These are phyloP conservation scores for Pythium aristosporum DNA, from an alignment of 352 stramenopile species.

Conservation along the genomic window DNA sequence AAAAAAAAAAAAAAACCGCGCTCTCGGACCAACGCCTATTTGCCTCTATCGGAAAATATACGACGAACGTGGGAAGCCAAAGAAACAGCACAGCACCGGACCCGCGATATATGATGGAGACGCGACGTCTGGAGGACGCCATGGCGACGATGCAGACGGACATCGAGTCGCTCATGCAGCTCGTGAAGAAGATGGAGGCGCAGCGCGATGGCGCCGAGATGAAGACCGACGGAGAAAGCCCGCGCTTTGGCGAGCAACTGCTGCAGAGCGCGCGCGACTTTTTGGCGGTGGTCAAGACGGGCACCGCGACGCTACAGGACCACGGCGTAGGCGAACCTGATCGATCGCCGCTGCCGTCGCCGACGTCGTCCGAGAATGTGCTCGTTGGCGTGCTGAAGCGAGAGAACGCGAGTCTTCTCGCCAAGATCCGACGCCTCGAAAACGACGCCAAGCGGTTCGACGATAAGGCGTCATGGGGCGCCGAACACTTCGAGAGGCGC, in stretches of 20 bases:
- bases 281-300: neutral
- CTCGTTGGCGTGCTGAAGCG: slow-evolving; percentile 3
- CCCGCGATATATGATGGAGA: neutral
- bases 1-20: too few relatives aligned
- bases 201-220: neutral
- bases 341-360: neutral
- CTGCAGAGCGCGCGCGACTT: slow-evolving; percentile 7
- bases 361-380: slow-evolving; percentile 2
- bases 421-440: slow-evolving; percentile 12
- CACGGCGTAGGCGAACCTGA: neutral
- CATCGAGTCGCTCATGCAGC: neutral
- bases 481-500: neutral
- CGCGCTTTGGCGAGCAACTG: neutral
- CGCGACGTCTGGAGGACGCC: neutral
- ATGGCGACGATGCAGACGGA: neutral
- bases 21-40: too few relatives aligned
- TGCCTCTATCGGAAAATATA: too few relatives aligned
- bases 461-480: slow-evolving; percentile 7
- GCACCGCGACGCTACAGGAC: neutral
- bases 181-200: slow-evolving; percentile 2
- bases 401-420: slow-evolving; percentile 6
- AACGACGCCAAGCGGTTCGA: slow-evolving; percentile 4
- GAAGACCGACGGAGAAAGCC: neutral
- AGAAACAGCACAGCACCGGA: neutral
- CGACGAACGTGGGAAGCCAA: neutral